Conservation (phyloP, 371 early-diverging fungal species). For the Entomophthora muscae region DNA sequence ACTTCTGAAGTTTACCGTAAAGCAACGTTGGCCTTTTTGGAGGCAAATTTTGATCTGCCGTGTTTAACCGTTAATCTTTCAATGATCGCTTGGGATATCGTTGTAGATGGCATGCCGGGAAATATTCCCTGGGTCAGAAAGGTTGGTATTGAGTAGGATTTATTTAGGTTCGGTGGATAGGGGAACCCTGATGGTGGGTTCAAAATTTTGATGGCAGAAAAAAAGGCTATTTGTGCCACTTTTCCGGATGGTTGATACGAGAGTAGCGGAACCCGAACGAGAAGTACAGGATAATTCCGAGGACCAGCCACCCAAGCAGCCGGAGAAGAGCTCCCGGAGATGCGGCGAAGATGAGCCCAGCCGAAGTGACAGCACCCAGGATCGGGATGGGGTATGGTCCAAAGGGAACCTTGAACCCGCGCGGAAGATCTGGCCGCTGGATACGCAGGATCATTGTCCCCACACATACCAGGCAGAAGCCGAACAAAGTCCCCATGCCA, state of each 20-base stretch:
- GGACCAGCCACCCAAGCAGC: slow-evolving; percentile 31
- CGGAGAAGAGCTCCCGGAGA: slow-evolving; percentile 32
- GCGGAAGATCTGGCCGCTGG: slow-evolving; percentile 46
- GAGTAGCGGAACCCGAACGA: slow-evolving; percentile 22
- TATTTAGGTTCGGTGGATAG: too few relatives aligned
- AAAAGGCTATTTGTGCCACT: too few relatives aligned
- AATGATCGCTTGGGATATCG: too few relatives aligned
- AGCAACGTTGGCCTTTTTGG: too few relatives aligned
- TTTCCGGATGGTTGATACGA: slow-evolving; percentile 9
- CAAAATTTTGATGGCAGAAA: too few relatives aligned
- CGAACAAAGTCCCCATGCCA: slow-evolving; percentile 66
- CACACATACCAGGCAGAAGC: slow-evolving; percentile 65
- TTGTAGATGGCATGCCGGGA: too few relatives aligned
- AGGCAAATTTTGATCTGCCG: too few relatives aligned
- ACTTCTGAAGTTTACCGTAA: too few relatives aligned
- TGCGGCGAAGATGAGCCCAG: slow-evolving; percentile 40
- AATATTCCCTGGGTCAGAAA: too few relatives aligned
- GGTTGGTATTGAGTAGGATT: too few relatives aligned
- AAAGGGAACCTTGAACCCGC: slow-evolving; percentile 66
- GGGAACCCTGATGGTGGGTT: too few relatives aligned
- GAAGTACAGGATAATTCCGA: slow-evolving; percentile 53
- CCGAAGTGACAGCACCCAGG: slow-evolving; percentile 31
- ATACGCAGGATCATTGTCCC: slow-evolving; percentile 58
- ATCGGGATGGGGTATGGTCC: slow-evolving; percentile 41
- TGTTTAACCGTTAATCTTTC: too few relatives aligned